These are phyloP conservation scores for Eucalyptus sp. DNA, from an alignment of 345 rosid genomes.

Conservation along the genomic window DNA sequence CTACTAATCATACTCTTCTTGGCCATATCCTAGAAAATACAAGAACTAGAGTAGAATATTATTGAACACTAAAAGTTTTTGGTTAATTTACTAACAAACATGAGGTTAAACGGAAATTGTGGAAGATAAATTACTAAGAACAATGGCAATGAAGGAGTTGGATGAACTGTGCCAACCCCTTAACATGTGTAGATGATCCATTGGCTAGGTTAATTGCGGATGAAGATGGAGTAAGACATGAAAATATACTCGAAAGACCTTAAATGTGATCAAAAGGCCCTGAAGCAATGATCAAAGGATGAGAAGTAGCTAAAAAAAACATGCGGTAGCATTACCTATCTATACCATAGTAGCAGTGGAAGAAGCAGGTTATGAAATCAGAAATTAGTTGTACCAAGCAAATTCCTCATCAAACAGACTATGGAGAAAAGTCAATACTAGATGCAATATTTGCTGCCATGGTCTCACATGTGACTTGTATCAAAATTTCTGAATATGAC, in stretches of 20 bases:
- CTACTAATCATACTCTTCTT: too few species aligned
- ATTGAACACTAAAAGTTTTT: too few species aligned
- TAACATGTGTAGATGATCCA: background rate
- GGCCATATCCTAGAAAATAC: background rate
- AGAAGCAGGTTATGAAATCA: too few species aligned
- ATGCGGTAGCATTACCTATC: too few species aligned
- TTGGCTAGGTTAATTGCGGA: background rate
- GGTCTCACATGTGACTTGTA: too few species aligned
- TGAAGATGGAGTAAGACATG: background rate
- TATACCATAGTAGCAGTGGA: too few species aligned
- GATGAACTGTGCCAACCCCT: background rate
- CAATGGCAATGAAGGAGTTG: background rate
- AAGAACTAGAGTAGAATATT: background rate
- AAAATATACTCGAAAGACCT: too few species aligned
- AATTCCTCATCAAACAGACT: too few species aligned
- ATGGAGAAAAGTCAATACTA: too few species aligned
- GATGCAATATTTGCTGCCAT: too few species aligned
- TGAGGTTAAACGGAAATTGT: background rate
- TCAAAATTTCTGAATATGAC: too few species aligned
- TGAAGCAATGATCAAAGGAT: background rate
- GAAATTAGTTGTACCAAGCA: too few species aligned
- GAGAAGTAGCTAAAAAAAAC: background rate
- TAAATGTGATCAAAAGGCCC: background rate
- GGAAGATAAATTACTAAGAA: background rate
- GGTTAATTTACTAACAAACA: background rate